Base-by-base conservation (phyloP, 805 yeast species). In the Geotrichum ghanense region DNA sequence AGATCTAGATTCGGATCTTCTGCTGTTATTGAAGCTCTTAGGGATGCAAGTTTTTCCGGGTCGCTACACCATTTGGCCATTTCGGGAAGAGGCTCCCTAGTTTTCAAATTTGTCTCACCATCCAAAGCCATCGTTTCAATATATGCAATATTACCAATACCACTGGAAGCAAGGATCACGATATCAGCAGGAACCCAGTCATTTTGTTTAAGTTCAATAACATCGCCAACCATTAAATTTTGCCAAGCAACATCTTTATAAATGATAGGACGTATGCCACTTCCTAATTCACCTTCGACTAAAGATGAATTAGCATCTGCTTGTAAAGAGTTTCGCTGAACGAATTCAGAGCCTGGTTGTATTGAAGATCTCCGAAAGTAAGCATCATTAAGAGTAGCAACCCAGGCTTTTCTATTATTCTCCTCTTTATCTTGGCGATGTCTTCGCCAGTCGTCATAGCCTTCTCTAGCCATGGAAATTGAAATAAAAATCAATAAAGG, bases 41-140 rank as follows among this genome's bases (percentile, higher is more conserved):
- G 59, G 37, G 67, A 66, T 23, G 70, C 71, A 45, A 85, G 59
- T 0, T 74, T 75, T 1, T 70, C 61, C 0, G 78, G 81, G 2
- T 71, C 66, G 20, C 71, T 66, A 40, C 81, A 69, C 9, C 63
- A 51, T 14, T 74, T 73, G 37, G 79, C 71, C 2, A 90, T 54
- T 50, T 79, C 84, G 1, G 73, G 69, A 51, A 81, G 83, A 0
- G 95, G 84, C 17, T 68, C 66, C 55, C 77, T 79, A 5, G 84
- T 72, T 62, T 92, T 92, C 50, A 92, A 69, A 59, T 88, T 90
- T 0, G 97, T 92, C 63, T 92, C 98, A 44, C 99, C 99, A 64
- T 92, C 98, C 43, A 92, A 70, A 1, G 95, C 98, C 90, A 90
- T 88, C 1, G 99, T 92, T 62, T 92, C 99, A 17, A 89, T 79